Base-by-base conservation (phyloP, 2,329 filamentous ascomycete genomes). In the Rhytidhysteron rufulum region DNA sequence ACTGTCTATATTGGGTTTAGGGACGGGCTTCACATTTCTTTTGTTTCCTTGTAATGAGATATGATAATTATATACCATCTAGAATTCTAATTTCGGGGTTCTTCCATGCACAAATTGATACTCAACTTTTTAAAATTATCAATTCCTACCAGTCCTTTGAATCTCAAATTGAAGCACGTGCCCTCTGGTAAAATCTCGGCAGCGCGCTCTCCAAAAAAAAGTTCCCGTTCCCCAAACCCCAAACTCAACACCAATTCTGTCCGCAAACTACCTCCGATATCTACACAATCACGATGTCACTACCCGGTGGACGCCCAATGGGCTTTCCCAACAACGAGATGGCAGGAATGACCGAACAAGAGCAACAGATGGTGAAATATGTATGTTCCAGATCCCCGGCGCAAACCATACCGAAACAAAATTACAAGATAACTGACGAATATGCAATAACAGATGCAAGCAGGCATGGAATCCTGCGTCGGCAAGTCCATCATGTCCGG, bases 401-500 rank as follows among this genome's bases (percentile, higher is more conserved):
- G n/a, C n/a, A n/a, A n/a, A n/a, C n/a, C n/a, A n/a, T n/a, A n/a
- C n/a, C n/a, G n/a, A n/a, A n/a, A n/a, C n/a, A n/a, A n/a, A n/a
- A n/a, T n/a, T n/a, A n/a, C n/a, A n/a, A n/a, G n/a, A n/a, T n/a
- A n/a, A n/a, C n/a, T n/a, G n/a, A n/a, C n/a, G n/a, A 30, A n/a
- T 3, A 3, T 13, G 17, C 7, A 13, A n/a, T 13, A 31, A 15
- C 53, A 93, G 86, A 85, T 95, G 72, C 81, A 88, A 75, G 69
- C 74, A 18, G 80, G 82, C 31, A 95, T 96, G 88, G 90, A 97
- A 68, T 94, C 88, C 24, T 98, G 93, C 63, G 81, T 85, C 18
- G 83, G 83, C 42, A 98, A 98, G 68, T 86, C 88, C 15, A 83
- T 81, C 53, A 85, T 98, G 69, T 86, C 90, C 0, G 93, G 91